Evolutionary conservation across 805 yeast genomes (phyloP), one percentile per base, ranked within the genome.

Genomic region (Blastobotrys attinorum): DNA sequence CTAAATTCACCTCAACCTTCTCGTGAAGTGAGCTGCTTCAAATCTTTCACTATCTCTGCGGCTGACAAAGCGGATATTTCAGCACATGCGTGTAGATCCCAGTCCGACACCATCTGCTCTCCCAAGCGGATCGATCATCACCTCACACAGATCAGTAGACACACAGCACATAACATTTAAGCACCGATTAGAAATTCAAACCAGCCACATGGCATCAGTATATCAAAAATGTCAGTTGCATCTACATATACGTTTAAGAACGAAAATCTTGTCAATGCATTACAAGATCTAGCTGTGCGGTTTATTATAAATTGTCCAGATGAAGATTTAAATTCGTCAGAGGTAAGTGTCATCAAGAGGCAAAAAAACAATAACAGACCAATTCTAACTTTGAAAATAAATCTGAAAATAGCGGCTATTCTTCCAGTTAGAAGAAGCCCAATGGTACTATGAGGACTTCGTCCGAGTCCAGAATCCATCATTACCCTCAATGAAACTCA

Each of bases 391-490:
- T n/a, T n/a, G n/a, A n/a, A n/a, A n/a, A n/a, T n/a, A n/a, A 31
- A 25, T 32, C 31, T 10, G 3, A 6, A 10, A n/a, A n/a, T 36
- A 77, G 59, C 72, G 98, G 58, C 83, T 89, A 21, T 76, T 88
- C 57, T 92, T 92, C 66, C 95, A 89, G 60, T 81, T 92, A 34
- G 99, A 92, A 68, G 97, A 92, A 63, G 98, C 98, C 2, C 96
- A 88, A 54, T 92, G 98, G 98, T 92, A 84, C 59, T 92, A 89
- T 63, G 75, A 83, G 40, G 99, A 92, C 63, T 89, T 82, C 55
- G 71, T 82, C 10, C 73, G 89, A 29, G 75, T 73, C 29, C 65
- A 81, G 54, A 83, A 87, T 60, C 89, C 92, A 3, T 62, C 71
- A 25, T 69, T 90, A 46, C 97, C 97, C 1, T 59, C 75, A 2